Percentiles rank a stretch among this genome's conserved stretches.
These are phyloP conservation scores for Lophiotrema nucula DNA, from an alignment of 495 filamentous ascomycete species.

Conservation along the genomic window DNA sequence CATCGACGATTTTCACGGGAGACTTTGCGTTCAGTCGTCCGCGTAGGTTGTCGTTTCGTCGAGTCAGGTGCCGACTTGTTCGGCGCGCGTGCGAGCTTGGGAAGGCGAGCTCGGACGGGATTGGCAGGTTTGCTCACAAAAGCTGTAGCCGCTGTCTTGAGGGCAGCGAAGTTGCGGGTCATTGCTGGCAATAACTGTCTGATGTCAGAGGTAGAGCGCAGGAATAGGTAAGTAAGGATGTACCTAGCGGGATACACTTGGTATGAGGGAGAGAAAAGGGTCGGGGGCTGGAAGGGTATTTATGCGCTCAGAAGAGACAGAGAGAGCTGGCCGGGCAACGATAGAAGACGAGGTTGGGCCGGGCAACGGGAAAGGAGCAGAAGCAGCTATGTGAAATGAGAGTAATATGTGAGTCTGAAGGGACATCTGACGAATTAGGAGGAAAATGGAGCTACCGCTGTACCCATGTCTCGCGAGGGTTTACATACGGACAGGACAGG, in stretches of 20 bases:
- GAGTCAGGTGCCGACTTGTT: constrained; percentile 4
- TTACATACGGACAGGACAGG: too few relatives aligned
- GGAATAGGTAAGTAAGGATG: not conserved
- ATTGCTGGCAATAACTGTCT: not conserved
- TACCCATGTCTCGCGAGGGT: too few relatives aligned
- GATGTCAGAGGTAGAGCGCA: not conserved
- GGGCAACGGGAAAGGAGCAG: too few relatives aligned
- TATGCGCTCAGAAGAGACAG: not conserved
- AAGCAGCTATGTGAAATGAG: too few relatives aligned
- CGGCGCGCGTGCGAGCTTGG: constrained; percentile 1
- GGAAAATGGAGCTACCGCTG: too few relatives aligned
- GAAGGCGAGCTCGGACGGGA: not conserved
- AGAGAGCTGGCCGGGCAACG: not conserved
- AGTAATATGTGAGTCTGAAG: too few relatives aligned
- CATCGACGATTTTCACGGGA: not conserved
- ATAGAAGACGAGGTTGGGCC: not conserved
- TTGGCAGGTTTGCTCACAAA: constrained; percentile 2
- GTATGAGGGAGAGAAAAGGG: not conserved
- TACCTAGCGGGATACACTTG: not conserved
- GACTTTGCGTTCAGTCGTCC: too few relatives aligned
- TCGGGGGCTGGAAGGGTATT: not conserved
- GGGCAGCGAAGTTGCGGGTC: not conserved
- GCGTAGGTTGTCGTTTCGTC: too few relatives aligned
- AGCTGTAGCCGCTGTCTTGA: not conserved
- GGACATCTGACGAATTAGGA: too few relatives aligned